Evolutionary conservation across 768 basidiomycete genomes (phyloP), one percentile per base, ranked within the genome.

Genomic region (Porpolomopsis calyptriformis): DNA sequence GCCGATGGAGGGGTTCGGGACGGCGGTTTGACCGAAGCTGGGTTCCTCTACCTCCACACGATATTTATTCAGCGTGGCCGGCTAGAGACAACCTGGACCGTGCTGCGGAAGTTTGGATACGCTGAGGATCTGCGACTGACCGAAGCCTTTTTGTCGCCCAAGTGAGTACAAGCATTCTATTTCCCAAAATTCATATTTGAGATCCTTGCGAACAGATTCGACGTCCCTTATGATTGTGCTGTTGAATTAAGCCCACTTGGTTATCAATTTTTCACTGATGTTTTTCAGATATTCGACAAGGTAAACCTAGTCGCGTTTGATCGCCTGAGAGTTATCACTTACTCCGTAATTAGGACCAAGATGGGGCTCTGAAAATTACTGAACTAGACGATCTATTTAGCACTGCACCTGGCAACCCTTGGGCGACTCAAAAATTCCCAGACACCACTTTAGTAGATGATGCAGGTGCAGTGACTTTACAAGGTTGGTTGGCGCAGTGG

Each of bases 401-500:
- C 53, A 97, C 94, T 7, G 88, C 91, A 11, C 92, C 94, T 0
- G 94, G 92, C 1, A 93, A 93, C 58, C 94, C 94, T n/a, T 99
- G 94, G 94, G 72, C 77, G 11, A 75, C 72, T n/a, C 83, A 86
- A 55, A 86, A 83, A 39, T 96, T 94, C 64, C 88, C 92, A 0
- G 88, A 93, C 55, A 91, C 80, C 0, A 90, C 90, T 4, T 73
- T 91, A 37, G 80, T 86, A 12, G 84, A 90, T 54, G 91, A 92
- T 55, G 71, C 78, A 8, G 91, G 89, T 9, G 80, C 87, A 23
- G 86, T 97, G 14, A 97, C 93, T n/a, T 64, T 99, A 36, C 93
- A 97, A 66, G 89, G 91, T 1, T 99, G 94, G 94, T 67, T 98
- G 22, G 94, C 94, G 16, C 93, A 96, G 59, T 99, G 94, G 94